Conservation (phyloP, 1,284 basidiomycete genomes). For the Xerocomus nothofagi region DNA sequence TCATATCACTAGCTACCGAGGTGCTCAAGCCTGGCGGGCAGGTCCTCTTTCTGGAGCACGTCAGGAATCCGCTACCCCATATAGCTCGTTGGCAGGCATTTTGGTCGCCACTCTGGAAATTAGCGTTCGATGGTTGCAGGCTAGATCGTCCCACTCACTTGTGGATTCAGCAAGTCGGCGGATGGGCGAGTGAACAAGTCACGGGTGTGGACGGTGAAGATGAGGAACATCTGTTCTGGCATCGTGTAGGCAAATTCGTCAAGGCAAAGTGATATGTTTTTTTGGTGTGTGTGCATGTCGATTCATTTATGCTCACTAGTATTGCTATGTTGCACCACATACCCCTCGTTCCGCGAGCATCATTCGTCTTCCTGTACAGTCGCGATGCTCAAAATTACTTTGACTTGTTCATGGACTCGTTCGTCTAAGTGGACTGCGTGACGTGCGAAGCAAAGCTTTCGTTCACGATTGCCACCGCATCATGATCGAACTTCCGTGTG, state of each 20-base stretch:
- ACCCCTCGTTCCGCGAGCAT: neutral
- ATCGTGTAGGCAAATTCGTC: constrained; percentile 53
- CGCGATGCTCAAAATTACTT: neutral
- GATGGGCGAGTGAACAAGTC: constrained; percentile 44
- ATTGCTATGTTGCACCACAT: neutral
- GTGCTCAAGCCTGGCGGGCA: constrained; percentile 58
- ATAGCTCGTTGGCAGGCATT: constrained; percentile 67
- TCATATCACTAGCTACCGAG: constrained; percentile 44
- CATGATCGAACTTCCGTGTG: too few species aligned
- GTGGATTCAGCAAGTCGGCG: constrained; percentile 46
- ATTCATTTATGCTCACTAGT: neutral
- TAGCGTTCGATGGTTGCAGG: constrained; percentile 58
- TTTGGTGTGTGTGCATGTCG: neutral
- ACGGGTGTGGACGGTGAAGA: constrained; percentile 48
- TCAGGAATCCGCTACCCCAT: constrained; percentile 47
- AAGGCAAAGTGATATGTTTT: constrained; percentile 35
- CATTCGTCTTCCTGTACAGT: neutral
- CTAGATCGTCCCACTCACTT: constrained; percentile 58
- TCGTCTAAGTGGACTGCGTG: too few species aligned
- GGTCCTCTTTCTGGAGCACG: constrained; percentile 66
- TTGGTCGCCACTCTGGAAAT: constrained; percentile 66
- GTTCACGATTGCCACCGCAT: neutral
- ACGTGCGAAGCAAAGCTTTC: too few species aligned
- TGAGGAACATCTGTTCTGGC: constrained; percentile 57
- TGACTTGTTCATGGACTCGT: neutral